phyloP scores from a whole-genome alignment of 164 flowering plant genomes.

The Vitis cinerea region DNA sequence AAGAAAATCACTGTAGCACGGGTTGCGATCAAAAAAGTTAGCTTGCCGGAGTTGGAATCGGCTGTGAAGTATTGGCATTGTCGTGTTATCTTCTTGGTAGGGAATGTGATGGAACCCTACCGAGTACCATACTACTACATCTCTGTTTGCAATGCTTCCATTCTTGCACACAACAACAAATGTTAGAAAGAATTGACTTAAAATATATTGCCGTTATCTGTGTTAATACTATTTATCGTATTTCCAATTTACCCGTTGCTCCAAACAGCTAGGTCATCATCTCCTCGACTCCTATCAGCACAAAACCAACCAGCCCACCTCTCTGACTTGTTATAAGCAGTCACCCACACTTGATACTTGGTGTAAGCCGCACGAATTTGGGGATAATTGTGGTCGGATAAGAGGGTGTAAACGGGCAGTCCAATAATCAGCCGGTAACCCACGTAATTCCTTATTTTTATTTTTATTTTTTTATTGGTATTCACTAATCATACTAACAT shows the following conservation, averaged over 20 bases:
- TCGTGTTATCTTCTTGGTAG: constrained; percentile 69
- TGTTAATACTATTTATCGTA: too few relatives aligned
- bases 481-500: constrained; percentile 38
- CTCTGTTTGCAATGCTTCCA: constrained; percentile 53
- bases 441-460: constrained; percentile 47
- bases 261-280: constrained; percentile 62
- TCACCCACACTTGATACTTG: constrained; percentile 64
- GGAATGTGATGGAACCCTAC: constrained; percentile 69
- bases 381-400: constrained; percentile 65
- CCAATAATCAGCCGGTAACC: constrained; percentile 59
- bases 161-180: constrained; percentile 36
- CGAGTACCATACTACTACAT: constrained; percentile 73
- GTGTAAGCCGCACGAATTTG: constrained; percentile 64
- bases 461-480: constrained; percentile 48
- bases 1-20: constrained; percentile 24
- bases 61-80: constrained; percentile 51
- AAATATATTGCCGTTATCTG: too few relatives aligned
- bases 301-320: constrained; percentile 70
- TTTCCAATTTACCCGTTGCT: constrained; percentile 38
- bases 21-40: constrained; percentile 63
- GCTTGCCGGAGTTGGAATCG: constrained; percentile 66
- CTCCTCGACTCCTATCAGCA: constrained; percentile 63
- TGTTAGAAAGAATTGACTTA: too few relatives aligned
- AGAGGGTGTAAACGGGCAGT: constrained; percentile 32
- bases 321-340: constrained; percentile 61